phyloP scores from a whole-genome alignment of 2,329 filamentous ascomycete genomes.

The Pestalotiopsis sp. region DNA sequence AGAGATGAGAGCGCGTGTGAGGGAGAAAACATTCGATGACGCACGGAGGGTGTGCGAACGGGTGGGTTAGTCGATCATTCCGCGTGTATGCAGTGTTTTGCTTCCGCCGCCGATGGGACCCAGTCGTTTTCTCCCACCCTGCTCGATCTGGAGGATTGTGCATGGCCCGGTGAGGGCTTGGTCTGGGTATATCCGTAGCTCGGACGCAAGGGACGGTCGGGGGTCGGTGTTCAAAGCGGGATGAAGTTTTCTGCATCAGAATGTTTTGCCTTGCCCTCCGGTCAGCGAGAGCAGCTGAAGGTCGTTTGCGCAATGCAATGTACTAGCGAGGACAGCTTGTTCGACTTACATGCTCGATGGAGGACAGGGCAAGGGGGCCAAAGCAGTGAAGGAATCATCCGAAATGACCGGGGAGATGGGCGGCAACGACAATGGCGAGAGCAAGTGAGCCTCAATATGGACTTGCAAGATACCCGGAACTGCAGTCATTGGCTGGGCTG shows the following conservation, averaged over 20 bases:
- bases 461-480: conserved; percentile 1
- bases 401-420: neutral
- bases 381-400: neutral
- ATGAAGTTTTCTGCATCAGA: neutral
- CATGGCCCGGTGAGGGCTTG: neutral
- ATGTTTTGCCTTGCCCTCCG: neutral
- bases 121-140: neutral
- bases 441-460: neutral
- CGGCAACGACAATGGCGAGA: neutral
- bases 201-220: neutral
- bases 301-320: neutral
- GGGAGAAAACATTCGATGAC: neutral
- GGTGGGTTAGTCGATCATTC: neutral
- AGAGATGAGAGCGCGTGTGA: neutral
- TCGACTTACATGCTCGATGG: neutral
- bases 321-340: neutral
- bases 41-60: neutral
- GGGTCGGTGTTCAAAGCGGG: neutral
- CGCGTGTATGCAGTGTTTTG: neutral
- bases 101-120: neutral
- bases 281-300: neutral
- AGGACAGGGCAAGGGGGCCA: neutral
- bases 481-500: neutral
- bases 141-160: neutral
- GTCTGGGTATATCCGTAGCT: neutral